Evolutionary conservation across 768 basidiomycete genomes (phyloP).

Genomic region (Goffeauzyma gilvescens): DNA sequence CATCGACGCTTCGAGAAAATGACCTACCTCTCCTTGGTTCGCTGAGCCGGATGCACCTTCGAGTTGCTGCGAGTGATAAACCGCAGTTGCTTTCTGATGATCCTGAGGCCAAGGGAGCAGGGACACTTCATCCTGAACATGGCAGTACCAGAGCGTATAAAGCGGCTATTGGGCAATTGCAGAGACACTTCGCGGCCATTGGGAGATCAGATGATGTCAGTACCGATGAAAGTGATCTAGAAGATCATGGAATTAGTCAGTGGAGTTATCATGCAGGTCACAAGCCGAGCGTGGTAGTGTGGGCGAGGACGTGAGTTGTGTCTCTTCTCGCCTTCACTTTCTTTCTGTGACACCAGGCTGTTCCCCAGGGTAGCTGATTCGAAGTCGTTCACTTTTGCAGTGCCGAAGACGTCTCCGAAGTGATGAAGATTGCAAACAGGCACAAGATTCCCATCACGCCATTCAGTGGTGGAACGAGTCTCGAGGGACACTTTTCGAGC

Average conservation of each 20-base stretch:
- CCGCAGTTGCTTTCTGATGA: too few species aligned
- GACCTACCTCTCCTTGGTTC: background rate
- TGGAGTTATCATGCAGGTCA: conserved; percentile 28
- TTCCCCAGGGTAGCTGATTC: too few species aligned
- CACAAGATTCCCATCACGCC: conserved; percentile 59
- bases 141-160: conserved; percentile 13
- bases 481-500: conserved; percentile 89
- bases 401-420: conserved; percentile 64
- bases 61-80: too few species aligned
- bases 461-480: conserved; percentile 55
- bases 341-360: too few species aligned
- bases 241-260: conserved; percentile 24
- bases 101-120: conserved; percentile 1
- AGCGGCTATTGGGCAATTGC: conserved; percentile 18
- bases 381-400: too few species aligned
- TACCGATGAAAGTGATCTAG: conserved; percentile 21
- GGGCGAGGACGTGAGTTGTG: conserved; percentile 18
- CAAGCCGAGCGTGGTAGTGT: conserved; percentile 28
- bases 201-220: conserved; percentile 16
- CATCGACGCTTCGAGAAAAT: background rate
- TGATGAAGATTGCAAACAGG: conserved; percentile 57
- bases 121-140: conserved; percentile 12
- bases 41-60: too few species aligned
- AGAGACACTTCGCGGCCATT: conserved; percentile 8
- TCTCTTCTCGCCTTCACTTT: too few species aligned